Conservation (phyloP, 108 stramenopile genomes). For the Schizochytrium sp. region DNA sequence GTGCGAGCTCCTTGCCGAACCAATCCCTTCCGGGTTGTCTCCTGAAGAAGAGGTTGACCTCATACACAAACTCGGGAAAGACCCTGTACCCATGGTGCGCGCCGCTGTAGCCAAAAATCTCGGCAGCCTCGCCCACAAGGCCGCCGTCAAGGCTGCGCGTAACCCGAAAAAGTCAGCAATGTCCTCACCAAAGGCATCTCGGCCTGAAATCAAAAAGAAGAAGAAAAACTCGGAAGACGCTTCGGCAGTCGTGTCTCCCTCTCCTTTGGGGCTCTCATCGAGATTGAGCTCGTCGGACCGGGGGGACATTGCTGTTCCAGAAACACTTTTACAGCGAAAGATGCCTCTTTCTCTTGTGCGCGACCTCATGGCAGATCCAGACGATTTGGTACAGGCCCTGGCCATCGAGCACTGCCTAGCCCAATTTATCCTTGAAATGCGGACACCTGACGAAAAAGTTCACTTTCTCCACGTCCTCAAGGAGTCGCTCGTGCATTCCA, state of each 20-base stretch:
- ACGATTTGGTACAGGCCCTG: neutral
- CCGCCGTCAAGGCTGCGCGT: neutral
- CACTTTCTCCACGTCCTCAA: neutral
- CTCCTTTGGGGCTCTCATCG: no score
- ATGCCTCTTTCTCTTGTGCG: neutral
- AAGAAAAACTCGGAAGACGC: no score
- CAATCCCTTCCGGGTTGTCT: neutral
- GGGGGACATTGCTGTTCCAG: no score
- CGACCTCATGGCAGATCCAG: conserved; percentile 15
- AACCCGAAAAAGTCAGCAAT: neutral
- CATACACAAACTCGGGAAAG: neutral
- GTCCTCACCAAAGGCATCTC: neutral
- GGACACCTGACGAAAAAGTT: neutral
- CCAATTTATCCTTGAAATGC: neutral
- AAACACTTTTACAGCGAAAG: neutral
- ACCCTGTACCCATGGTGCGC: neutral
- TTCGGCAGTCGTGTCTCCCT: no score
- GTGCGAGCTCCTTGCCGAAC: neutral
- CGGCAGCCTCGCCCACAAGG: neutral
- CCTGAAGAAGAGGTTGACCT: neutral
- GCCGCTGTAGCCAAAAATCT: neutral
- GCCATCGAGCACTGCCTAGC: neutral
- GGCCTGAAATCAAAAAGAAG: neutral
- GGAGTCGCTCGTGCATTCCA: neutral
- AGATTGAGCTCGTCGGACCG: no score